Percentiles rank a stretch among this genome's conserved stretches.
These are phyloP conservation scores for Metschnikowia koreensis DNA, from an alignment of 805 yeast species.

Conservation along the genomic window DNA sequence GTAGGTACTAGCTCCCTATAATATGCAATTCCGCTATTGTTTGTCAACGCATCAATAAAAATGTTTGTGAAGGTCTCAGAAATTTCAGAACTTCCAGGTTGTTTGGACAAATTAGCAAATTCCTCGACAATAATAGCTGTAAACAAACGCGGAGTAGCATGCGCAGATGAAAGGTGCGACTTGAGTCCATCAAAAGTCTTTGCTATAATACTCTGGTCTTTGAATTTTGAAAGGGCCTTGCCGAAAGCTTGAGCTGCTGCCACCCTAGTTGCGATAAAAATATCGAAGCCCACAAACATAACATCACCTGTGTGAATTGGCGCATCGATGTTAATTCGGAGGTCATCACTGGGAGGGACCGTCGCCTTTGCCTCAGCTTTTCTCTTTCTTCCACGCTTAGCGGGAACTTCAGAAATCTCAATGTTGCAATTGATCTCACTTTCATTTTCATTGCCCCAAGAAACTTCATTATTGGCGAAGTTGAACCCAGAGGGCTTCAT, in stretches of 20 bases:
- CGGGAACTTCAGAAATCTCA: constrained; percentile 16
- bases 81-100: constrained; percentile 16
- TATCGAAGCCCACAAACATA: constrained; percentile 73
- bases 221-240: constrained; percentile 50
- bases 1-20: constrained; percentile 87
- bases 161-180: constrained; percentile 53
- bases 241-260: constrained; percentile 79
- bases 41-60: constrained; percentile 38
- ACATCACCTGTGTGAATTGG: constrained; percentile 92
- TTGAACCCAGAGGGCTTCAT: constrained; percentile 73
- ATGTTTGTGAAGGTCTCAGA: constrained; percentile 24
- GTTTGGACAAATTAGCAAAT: constrained; percentile 44
- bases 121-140: constrained; percentile 71
- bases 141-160: constrained; percentile 78
- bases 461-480: constrained; percentile 16
- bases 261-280: constrained; percentile 70
- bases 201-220: constrained; percentile 35
- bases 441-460: constrained; percentile 11
- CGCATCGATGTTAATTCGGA: constrained; percentile 83
- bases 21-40: constrained; percentile 47
- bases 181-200: constrained; percentile 39
- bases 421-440: constrained; percentile 8
- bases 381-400: constrained; percentile 48
- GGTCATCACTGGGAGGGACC: constrained; percentile 49
- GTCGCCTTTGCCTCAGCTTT: constrained; percentile 26